A percentile compares a stretch with the other conserved stretches of the same genome.
Conservation (phyloP, 192 early-diverging fungal species). For the Coemansia sp. region DNA sequence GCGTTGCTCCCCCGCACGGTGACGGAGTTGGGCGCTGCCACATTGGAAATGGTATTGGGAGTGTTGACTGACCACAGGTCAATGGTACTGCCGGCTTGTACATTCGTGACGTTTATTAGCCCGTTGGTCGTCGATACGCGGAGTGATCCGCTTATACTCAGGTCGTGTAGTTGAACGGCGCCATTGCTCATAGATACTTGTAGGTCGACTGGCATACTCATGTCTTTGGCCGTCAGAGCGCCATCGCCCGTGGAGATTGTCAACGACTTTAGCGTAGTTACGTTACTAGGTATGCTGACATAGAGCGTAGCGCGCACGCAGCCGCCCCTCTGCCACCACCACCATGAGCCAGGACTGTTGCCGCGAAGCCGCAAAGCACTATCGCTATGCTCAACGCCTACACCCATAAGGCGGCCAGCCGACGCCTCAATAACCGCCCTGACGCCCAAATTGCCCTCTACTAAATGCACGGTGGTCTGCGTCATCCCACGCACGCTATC, state of each 20-base stretch:
- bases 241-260: constrained; percentile 14
- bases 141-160: constrained; percentile 5
- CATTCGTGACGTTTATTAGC: constrained; percentile 11
- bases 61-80: not conserved
- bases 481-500: constrained; percentile 33
- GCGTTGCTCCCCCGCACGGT: not conserved
- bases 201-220: constrained; percentile 9
- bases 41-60: not conserved
- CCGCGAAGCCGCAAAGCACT: not conserved
- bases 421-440: constrained; percentile 28
- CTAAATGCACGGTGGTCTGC: constrained; percentile 20
- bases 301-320: constrained; percentile 31
- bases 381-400: not conserved
- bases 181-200: constrained; percentile 14
- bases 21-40: not conserved
- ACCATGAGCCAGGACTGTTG: not conserved
- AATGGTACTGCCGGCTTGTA: not conserved
- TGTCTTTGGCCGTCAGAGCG: constrained; percentile 1
- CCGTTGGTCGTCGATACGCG: constrained; percentile 20
- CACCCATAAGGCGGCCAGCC: not conserved
- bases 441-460: constrained; percentile 2
- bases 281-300: constrained; percentile 6
- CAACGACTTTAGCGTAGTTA: not conserved
- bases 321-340: constrained; percentile 24
- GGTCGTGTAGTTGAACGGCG: constrained; percentile 14